Evolutionary conservation across 768 basidiomycete species (phyloP).

Genomic region (Artomyces pyxidatus): DNA sequence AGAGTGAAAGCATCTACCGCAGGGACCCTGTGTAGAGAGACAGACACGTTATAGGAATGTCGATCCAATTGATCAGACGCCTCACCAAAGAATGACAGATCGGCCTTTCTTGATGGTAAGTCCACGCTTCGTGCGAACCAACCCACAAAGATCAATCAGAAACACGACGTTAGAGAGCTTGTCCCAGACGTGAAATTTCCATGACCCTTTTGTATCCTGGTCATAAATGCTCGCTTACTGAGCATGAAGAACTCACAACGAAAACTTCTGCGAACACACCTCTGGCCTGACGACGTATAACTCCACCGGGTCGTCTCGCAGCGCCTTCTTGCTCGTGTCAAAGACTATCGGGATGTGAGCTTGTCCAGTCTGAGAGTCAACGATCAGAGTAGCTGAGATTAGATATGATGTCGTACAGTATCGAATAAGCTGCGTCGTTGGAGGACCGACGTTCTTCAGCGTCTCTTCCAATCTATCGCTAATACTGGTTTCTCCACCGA

Average conservation of each 20-base stretch:
- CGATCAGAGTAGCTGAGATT: background rate
- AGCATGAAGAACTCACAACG: background rate
- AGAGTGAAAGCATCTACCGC: background rate
- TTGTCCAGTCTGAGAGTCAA: background rate
- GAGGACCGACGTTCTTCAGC: too few relatives aligned
- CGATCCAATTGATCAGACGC: too few relatives aligned
- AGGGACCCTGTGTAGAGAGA: background rate
- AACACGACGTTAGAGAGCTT: background rate
- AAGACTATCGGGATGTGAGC: background rate
- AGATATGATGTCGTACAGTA: background rate
- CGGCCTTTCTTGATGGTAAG: background rate
- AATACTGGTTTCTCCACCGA: too few relatives aligned
- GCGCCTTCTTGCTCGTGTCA: background rate
- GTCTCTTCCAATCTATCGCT: too few relatives aligned
- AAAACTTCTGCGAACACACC: background rate
- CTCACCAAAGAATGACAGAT: background rate
- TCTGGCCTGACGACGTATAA: background rate
- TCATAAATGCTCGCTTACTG: background rate
- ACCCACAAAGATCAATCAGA: background rate
- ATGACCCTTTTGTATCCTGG: background rate
- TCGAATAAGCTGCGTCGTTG: constrained; percentile 31
- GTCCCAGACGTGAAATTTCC: background rate
- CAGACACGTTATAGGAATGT: background rate
- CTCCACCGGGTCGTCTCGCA: background rate
- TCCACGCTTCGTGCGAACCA: background rate